Percentiles rank a stretch among this genome's conserved stretches.
phyloP scores from a whole-genome alignment of 192 early-diverging fungal genomes.

The Umbelopsis isabellina region DNA sequence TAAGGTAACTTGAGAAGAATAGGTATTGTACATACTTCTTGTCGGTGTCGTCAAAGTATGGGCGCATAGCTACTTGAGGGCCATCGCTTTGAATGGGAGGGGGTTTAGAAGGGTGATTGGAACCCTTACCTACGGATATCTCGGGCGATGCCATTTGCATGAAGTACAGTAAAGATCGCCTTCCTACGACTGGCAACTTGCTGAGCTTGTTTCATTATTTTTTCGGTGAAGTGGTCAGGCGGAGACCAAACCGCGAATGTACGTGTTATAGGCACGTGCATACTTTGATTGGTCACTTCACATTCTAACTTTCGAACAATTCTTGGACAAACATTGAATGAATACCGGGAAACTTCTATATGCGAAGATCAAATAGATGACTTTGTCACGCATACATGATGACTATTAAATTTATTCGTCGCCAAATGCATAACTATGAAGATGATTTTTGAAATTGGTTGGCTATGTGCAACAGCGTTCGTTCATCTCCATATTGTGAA shows the following conservation, averaged over 20 bases:
- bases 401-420: background rate
- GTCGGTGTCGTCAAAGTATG: conserved; percentile 37
- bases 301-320: background rate
- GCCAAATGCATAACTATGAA: background rate
- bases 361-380: background rate
- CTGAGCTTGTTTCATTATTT: background rate
- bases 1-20: conserved; percentile 41
- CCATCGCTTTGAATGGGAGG: background rate
- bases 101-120: background rate
- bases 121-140: background rate
- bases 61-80: conserved; percentile 32
- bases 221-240: background rate
- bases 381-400: background rate
- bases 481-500: conserved; percentile 85
- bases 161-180: background rate
- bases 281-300: background rate
- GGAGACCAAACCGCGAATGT: background rate
- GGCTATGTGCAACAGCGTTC: conserved; percentile 48
- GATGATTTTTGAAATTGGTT: background rate
- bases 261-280: conserved; percentile 4
- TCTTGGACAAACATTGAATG: too few species aligned
- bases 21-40: conserved; percentile 40
- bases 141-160: background rate
- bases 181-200: background rate
- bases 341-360: background rate